Conservation (phyloP, 2,329 filamentous ascomycete genomes). For the Paracoccidioides lutzii region DNA sequence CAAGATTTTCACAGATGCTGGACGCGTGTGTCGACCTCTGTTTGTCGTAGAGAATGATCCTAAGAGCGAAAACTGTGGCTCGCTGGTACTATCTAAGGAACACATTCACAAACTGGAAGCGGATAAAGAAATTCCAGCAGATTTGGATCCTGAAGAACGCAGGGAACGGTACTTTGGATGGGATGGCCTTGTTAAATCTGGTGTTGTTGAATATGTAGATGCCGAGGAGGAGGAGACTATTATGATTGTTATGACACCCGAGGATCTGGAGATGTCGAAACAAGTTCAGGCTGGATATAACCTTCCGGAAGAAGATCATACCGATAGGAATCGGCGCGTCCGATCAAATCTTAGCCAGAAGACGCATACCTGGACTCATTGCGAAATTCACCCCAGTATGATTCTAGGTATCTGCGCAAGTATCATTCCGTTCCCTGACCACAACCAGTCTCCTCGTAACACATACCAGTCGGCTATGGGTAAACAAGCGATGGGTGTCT, state of each 20-base stretch:
- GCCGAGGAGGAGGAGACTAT: conserved; percentile 96
- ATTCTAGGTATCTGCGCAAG: conserved; percentile 95
- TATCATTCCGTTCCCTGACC: conserved; percentile 98
- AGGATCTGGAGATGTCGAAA: conserved; percentile 73
- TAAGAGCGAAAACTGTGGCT: conserved; percentile 60
- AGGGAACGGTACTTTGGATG: conserved; percentile 61
- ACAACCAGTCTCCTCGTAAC: conserved; percentile 95
- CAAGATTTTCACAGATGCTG: conserved; percentile 96
- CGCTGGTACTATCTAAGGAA: conserved; percentile 72
- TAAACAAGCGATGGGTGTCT: conserved; percentile 99
- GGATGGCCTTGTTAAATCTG: conserved; percentile 69
- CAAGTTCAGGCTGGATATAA: conserved; percentile 54
- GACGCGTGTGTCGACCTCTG: conserved; percentile 82
- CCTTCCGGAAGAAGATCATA: conserved; percentile 47
- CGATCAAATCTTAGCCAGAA: conserved; percentile 78
- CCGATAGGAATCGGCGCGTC: conserved; percentile 71
- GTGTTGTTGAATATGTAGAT: conserved; percentile 90
- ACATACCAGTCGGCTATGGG: conserved; percentile 99
- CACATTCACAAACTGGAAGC: conserved; percentile 64
- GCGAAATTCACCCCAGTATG: conserved; percentile 99
- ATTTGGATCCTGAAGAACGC: conserved; percentile 46
- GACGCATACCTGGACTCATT: conserved; percentile 91
- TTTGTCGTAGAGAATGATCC: conserved; percentile 85
- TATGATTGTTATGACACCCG: conserved; percentile 98
- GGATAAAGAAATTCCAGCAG: conserved; percentile 53